Percentiles rank a stretch among this genome's conserved stretches.
Conservation (phyloP, 2,329 filamentous ascomycete species). For the Aureobasidium mangrovei region DNA sequence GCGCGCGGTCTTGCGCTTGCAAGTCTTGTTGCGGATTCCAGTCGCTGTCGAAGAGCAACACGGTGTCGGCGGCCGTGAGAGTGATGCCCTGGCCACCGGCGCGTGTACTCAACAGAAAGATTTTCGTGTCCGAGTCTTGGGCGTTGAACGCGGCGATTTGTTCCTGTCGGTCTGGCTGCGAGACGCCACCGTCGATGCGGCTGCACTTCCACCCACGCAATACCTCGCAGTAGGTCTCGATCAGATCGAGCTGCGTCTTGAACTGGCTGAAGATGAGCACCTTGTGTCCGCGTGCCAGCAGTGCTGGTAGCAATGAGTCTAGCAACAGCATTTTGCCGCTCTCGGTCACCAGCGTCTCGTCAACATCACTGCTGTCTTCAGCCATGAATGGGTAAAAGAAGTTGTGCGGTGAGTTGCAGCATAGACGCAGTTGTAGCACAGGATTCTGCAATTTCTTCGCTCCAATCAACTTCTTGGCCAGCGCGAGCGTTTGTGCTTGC, state of each 20-base stretch:
- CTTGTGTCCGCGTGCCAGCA: slow-evolving; percentile 72
- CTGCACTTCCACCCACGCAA: slow-evolving; percentile 73
- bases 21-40: slow-evolving; percentile 98
- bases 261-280: slow-evolving; percentile 96
- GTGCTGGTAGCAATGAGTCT: slow-evolving; percentile 68
- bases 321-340: slow-evolving; percentile 95
- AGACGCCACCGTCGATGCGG: slow-evolving; percentile 82
- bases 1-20: slow-evolving; percentile 90
- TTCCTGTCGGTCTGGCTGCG: slow-evolving; percentile 50
- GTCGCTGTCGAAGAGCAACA: slow-evolving; percentile 81
- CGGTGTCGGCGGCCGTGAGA: slow-evolving; percentile 81
- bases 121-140: slow-evolving; percentile 36
- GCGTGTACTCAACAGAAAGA: slow-evolving; percentile 84
- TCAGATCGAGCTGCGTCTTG: slow-evolving; percentile 83
- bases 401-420: slow-evolving; percentile 90
- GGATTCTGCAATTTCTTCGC: slow-evolving; percentile 90
- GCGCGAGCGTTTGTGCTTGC: slow-evolving; percentile 57
- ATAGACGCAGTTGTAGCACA: slow-evolving; percentile 80
- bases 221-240: slow-evolving; percentile 75
- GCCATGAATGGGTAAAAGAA: slow-evolving; percentile 86
- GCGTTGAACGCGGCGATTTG: slow-evolving; percentile 44
- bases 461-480: slow-evolving; percentile 80
- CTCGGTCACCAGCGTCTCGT: slow-evolving; percentile 74
- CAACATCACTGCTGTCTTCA: slow-evolving; percentile 48
- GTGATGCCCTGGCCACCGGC: slow-evolving; percentile 96